Base-by-base conservation (phyloP, 1,284 basidiomycete genomes). In the Rhodotorula glutinis region DNA sequence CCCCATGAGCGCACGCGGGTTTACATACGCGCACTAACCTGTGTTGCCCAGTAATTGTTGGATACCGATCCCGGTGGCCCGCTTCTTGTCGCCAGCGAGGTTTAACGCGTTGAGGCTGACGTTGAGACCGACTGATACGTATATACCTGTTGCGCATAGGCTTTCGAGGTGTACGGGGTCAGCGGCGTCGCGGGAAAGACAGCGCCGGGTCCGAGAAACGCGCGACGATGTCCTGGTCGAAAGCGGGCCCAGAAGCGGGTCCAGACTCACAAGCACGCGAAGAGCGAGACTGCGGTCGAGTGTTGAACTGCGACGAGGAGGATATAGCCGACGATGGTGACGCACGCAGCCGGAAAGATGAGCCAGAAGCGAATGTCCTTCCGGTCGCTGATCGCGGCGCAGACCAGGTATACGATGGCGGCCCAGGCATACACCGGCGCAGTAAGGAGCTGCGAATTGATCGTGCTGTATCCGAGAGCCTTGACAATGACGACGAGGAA, bases 401-500 rank as follows among this genome's bases (percentile, higher is more conserved):
- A 53, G 27, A 17, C 30, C 27, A 66, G 38, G 60, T 66, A 66
- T 2, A 66, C 65, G 40, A 62, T 41, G 4, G 65, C 65, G 13
- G 65, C 60, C 65, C 60, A 47, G 38, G 47, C 47, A 41, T 58
- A 58, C 33, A 58, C 47, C 13, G 57, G 57, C 3, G 57, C 57
- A 0, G 57, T 58, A 30, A 66, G 62, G 21, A 76, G 74, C 53
- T 77, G 73, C 13, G 73, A 69, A 44, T 71, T 57, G 59, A 74
- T 67, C 23, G 71, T 74, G 8, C 51, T 47, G 41, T 55, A 62
- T 21, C 67, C 73, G 67, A 74, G 73, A 0, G 72, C 68, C 25
- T 61, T 63, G 51, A 76, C 69, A 59, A 77, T 75, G 17, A 70
- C 62, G 4, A 75, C 74, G 61, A 75, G 71, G 63, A 74, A 74